phyloP scores from a whole-genome alignment of 2,329 filamentous ascomycete genomes.

The Aquanectria penicillioides region DNA sequence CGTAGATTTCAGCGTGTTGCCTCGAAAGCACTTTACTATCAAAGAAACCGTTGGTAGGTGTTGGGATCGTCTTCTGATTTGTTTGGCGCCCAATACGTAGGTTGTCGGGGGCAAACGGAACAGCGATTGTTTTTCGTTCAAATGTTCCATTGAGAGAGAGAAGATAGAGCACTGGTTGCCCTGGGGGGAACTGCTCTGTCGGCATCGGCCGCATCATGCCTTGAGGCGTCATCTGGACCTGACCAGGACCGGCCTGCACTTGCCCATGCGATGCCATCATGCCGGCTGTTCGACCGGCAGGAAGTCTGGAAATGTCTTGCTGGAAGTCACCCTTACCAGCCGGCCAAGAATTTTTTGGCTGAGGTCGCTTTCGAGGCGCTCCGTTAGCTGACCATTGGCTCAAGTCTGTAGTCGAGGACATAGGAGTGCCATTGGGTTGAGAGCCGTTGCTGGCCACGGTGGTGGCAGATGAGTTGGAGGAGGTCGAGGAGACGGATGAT shows the following conservation, averaged over 20 bases:
- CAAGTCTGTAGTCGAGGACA: conserved; percentile 57
- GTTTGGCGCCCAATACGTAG: conserved; percentile 95
- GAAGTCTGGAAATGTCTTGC: conserved; percentile 58
- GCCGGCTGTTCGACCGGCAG: conserved; percentile 56
- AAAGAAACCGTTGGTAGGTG: conserved; percentile 91
- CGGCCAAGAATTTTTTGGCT: conserved; percentile 62
- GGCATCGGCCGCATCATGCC: conserved; percentile 70
- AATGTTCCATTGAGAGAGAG: conserved; percentile 95
- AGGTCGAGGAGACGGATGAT: conserved; percentile 88
- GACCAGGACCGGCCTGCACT: conserved; percentile 45
- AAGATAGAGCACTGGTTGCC: conserved; percentile 83
- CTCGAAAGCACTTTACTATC: conserved; percentile 97
- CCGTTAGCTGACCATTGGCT: conserved; percentile 61
- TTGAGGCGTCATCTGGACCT: conserved; percentile 54
- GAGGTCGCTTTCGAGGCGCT: conserved; percentile 61
- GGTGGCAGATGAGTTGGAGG: conserved; percentile 70
- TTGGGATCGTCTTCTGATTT: conserved; percentile 94
- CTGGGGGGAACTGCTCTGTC: conserved; percentile 68
- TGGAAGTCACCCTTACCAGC: conserved; percentile 58
- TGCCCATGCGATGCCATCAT: conserved; percentile 47
- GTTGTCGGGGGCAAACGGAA: conserved; percentile 94
- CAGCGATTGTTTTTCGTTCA: conserved; percentile 93
- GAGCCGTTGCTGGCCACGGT: conserved; percentile 71
- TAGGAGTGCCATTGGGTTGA: conserved; percentile 69
- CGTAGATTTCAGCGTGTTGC: conserved; percentile 96